Percentiles rank a stretch among this genome's conserved stretches.
Evolutionary conservation across 2,329 filamentous ascomycete genomes (phyloP).

Genomic region (Chaetomium strumarium): DNA sequence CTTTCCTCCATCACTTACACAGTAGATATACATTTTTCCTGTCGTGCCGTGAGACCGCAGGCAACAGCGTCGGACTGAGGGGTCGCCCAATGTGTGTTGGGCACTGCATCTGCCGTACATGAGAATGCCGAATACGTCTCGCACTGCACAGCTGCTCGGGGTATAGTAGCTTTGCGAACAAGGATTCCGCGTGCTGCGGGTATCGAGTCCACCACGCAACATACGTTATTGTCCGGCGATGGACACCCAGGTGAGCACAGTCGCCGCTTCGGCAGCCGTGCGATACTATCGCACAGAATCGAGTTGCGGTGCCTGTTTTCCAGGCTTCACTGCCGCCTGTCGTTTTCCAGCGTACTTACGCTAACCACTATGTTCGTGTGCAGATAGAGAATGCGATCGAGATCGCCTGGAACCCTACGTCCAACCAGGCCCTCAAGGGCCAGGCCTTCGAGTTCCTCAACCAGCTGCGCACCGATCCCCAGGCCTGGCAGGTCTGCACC

Average conservation of each 20-base stretch:
- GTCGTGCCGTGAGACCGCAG: neutral
- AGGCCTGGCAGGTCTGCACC: conserved; percentile 87
- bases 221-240: conserved; percentile 20
- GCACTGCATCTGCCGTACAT: conserved; percentile 20
- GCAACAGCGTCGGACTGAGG: conserved; percentile 23
- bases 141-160: conserved; percentile 22
- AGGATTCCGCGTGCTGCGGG: conserved; percentile 3
- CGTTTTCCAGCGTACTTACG: neutral
- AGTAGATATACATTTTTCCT: neutral
- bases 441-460: conserved; percentile 79
- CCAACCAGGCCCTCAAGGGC: conserved; percentile 66
- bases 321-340: neutral
- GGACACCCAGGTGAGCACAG: conserved; percentile 28
- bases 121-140: conserved; percentile 25
- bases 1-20: neutral
- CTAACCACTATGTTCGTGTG: neutral
- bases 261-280: conserved; percentile 10
- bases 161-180: conserved; percentile 27
- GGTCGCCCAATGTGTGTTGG: conserved; percentile 22
- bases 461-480: conserved; percentile 73
- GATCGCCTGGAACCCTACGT: conserved; percentile 79
- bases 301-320: neutral
- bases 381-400: conserved; percentile 93
- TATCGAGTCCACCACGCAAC: conserved; percentile 1
- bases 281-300: conserved; percentile 17